Base-by-base conservation (phyloP, 2,329 filamentous ascomycete species). In the Penicillium sp. region DNA sequence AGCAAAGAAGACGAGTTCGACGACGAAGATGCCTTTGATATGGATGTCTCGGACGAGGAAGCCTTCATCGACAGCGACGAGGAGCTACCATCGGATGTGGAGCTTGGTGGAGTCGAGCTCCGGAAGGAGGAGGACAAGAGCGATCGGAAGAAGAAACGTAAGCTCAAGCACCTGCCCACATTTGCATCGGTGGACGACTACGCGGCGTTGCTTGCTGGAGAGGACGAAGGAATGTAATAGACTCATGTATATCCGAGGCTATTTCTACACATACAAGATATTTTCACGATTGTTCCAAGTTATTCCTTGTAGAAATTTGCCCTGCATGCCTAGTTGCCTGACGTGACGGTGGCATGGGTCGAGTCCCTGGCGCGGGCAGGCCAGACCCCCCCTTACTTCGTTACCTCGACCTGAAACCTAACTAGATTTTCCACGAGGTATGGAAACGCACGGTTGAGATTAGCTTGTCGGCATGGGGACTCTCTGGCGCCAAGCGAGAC, bases 111-210 rank as follows among this genome's bases (percentile, higher is more conserved):
- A 21, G 78, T 78, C 56, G 82, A 81, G 41, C 61, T 78, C 13
- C 67, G 74, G 47, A 81, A 81, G 52, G 73, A 78, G 45, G 74
- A 78, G 62, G 62, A 77, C 61, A 73, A 78, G 61, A 78, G 81
- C 23, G 76, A 75, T 17, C 76, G 77, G 68, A 85, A 87, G 75
- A 91, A 91, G 81, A 89, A 86, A 81, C 92, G 90, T 84, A 92
- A 92, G 81, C 83, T 98, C 77, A 97, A 93, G 85, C 88, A 88
- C 66, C 82, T 99, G 69, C 95, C 95, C 7, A 96, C 88, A 41
- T 99, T 99, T 81, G 95, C 96, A 21, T 96, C 92, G 35, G 90
- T 86, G 35, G 95, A 98, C 58, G 95, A 98, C 75, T 99, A 98
- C 77, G 94, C 93, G 17, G 91, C 90, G 70, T 84, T 97, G 80